Conservation (phyloP, 352 stramenopile genomes). For the Pythium coloratum region DNA sequence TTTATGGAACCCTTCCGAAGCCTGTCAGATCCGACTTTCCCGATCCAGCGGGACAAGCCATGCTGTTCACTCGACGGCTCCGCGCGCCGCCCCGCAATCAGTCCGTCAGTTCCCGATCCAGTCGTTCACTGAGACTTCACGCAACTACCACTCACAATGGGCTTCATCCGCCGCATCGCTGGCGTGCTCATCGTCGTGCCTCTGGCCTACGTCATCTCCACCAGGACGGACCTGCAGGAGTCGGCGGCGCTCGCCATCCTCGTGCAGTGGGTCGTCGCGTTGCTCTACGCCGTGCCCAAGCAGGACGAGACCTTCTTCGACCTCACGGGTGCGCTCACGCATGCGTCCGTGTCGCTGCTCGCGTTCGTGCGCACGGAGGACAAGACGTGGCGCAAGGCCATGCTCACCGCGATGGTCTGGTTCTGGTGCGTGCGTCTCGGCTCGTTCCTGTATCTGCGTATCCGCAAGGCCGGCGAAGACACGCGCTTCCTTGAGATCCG, state of each 20-base stretch:
- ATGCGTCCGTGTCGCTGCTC: conserved; percentile 55
- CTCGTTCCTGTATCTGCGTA: conserved; percentile 77
- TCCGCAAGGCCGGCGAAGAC: conserved; percentile 65
- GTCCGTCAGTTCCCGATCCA: neutral
- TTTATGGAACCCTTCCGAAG: conserved; percentile 20
- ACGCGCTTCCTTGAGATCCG: conserved; percentile 73
- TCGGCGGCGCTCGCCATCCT: conserved; percentile 54
- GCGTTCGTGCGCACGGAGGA: conserved; percentile 31
- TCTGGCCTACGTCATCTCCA: conserved; percentile 37
- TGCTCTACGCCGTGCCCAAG: conserved; percentile 64
- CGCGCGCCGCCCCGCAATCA: neutral
- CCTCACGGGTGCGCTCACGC: conserved; percentile 78
- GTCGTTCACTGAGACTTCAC: neutral
- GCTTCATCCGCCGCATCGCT: conserved; percentile 41
- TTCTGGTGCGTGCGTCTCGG: conserved; percentile 80
- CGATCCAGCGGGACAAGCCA: neutral
- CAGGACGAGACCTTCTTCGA: conserved; percentile 84
- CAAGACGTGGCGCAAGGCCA: conserved; percentile 46
- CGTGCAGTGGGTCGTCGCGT: conserved; percentile 63
- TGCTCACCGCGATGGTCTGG: conserved; percentile 71
- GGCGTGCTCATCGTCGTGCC: conserved; percentile 38
- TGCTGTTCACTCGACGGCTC: neutral
- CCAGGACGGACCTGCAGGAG: conserved; percentile 40
- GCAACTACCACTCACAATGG: conserved; percentile 25
- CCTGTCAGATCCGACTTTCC: conserved; percentile 3